Conservation (phyloP, 2,329 filamentous ascomycete species). For the Diplocarpon mali region DNA sequence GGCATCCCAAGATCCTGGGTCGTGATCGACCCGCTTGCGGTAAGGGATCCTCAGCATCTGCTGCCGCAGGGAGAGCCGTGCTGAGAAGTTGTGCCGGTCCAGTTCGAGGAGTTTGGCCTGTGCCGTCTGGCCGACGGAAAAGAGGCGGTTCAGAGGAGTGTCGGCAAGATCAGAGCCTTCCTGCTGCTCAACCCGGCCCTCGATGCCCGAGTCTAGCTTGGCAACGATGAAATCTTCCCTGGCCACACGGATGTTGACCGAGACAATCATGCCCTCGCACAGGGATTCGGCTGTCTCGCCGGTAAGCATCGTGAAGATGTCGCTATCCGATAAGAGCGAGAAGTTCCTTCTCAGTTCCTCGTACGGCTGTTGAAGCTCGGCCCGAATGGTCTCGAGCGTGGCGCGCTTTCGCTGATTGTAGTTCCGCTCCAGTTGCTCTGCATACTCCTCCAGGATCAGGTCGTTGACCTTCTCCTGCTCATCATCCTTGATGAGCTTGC, state of each 20-base stretch:
- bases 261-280: conserved; percentile 82
- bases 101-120: conserved; percentile 81
- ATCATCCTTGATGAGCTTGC: conserved; percentile 89
- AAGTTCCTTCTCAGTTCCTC: conserved; percentile 86
- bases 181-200: conserved; percentile 72
- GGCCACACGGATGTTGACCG: conserved; percentile 77
- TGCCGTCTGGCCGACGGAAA: conserved; percentile 70
- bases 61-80: conserved; percentile 76
- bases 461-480: conserved; percentile 94
- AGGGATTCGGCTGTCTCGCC: conserved; percentile 82
- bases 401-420: conserved; percentile 92
- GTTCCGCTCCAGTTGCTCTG: conserved; percentile 85
- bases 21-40: conserved; percentile 57
- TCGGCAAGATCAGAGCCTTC: conserved; percentile 66
- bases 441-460: conserved; percentile 91
- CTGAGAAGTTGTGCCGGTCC: conserved; percentile 75
- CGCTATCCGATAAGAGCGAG: conserved; percentile 54
- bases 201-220: conserved; percentile 87
- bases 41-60: conserved; percentile 66
- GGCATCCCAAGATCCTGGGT: conserved; percentile 79
- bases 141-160: conserved; percentile 59
- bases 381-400: conserved; percentile 90
- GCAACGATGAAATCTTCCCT: conserved; percentile 90
- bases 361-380: conserved; percentile 83
- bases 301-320: conserved; percentile 93